Evolutionary conservation across 1,284 basidiomycete genomes (phyloP).

Genomic region (Apiotrichum sp.): DNA sequence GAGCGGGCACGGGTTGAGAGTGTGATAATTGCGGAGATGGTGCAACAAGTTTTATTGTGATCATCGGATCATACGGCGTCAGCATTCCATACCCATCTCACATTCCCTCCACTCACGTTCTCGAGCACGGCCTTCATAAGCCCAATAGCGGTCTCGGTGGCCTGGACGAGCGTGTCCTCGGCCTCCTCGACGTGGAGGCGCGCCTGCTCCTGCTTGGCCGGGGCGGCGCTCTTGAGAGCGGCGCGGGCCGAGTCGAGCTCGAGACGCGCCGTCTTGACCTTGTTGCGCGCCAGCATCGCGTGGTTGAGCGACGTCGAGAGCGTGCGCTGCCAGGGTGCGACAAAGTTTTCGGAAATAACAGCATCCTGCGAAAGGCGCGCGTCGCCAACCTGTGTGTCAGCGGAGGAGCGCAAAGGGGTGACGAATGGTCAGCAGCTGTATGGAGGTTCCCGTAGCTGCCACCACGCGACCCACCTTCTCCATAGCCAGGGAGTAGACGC

Average conservation of each 20-base stretch:
- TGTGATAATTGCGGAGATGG: neutral
- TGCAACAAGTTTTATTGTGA: no score
- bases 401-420: no score
- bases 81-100: neutral
- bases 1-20: no score
- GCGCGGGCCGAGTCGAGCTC: slow-evolving; percentile 67
- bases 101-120: slow-evolving; percentile 58
- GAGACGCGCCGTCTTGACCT: slow-evolving; percentile 73
- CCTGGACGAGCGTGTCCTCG: slow-evolving; percentile 91
- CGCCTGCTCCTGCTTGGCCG: slow-evolving; percentile 78
- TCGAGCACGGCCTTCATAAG: slow-evolving; percentile 97
- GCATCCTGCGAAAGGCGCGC: slow-evolving; percentile 79
- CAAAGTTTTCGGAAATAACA: slow-evolving; percentile 65
- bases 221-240: slow-evolving; percentile 62
- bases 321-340: slow-evolving; percentile 87
- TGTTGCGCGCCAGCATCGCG: slow-evolving; percentile 82
- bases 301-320: slow-evolving; percentile 72
- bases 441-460: no score
- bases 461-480: slow-evolving; percentile 54
- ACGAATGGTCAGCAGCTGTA: no score
- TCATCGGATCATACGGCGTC: no score
- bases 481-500: slow-evolving; percentile 72
- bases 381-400: slow-evolving; percentile 56
- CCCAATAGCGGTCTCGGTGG: slow-evolving; percentile 95
- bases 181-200: slow-evolving; percentile 82